phyloP scores from a whole-genome alignment of 2,329 filamentous ascomycete genomes.

The Colletotrichum sp. region DNA sequence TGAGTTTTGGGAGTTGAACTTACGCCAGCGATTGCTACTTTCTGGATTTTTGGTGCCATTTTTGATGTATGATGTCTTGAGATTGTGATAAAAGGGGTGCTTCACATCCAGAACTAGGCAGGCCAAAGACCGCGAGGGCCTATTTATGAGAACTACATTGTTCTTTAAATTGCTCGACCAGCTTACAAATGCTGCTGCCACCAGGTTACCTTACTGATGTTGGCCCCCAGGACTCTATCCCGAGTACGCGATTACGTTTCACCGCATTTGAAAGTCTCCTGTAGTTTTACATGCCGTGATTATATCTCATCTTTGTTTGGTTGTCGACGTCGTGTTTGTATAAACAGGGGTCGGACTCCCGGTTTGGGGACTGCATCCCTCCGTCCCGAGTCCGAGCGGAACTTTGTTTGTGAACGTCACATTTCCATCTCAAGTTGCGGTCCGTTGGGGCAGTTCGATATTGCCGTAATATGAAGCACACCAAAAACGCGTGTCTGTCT shows the following conservation, averaged over 20 bases:
- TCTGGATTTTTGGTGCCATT: conserved; percentile 31
- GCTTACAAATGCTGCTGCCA: not conserved
- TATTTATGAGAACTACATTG: not conserved
- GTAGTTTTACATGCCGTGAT: not conserved
- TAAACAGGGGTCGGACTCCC: not conserved
- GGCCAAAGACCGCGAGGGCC: not conserved
- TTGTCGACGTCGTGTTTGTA: not conserved
- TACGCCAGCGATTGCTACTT: conserved; percentile 41
- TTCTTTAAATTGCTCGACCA: not conserved
- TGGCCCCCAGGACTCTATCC: not conserved
- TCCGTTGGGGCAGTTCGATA: not conserved
- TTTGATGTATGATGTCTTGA: not conserved
- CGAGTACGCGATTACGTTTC: not conserved
- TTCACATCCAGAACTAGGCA: not conserved
- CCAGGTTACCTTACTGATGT: not conserved
- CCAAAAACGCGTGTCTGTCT: not conserved
- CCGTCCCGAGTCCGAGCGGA: not conserved
- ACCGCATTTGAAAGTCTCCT: not conserved
- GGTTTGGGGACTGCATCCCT: not conserved
- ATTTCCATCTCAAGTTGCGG: not conserved
- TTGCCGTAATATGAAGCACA: not conserved
- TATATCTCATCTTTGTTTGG: not conserved
- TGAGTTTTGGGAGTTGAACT: not conserved
- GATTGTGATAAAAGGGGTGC: not conserved
- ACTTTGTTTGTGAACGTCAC: not conserved